These are phyloP conservation scores for Homolaphlyctis polyrhiza DNA, from an alignment of 371 early-diverging fungal genomes.

Conservation along the genomic window DNA sequence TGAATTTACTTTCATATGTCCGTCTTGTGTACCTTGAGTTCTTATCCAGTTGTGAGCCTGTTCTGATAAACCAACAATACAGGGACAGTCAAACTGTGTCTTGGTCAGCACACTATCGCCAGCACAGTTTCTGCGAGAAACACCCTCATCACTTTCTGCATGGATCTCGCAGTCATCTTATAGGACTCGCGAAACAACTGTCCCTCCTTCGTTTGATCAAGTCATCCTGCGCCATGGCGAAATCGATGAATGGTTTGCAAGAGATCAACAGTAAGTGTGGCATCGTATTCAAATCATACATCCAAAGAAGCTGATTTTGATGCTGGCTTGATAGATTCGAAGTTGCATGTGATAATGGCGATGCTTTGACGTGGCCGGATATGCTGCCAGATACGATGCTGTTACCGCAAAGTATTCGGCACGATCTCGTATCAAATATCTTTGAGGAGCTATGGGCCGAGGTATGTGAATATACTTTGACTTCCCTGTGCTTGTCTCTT, in stretches of 20 bases:
- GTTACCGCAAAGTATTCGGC: neutral
- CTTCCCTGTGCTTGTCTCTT: no score
- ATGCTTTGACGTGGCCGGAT: neutral
- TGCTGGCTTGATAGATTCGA: neutral
- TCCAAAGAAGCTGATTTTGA: neutral
- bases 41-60: no score
- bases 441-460: constrained; percentile 6
- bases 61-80: no score
- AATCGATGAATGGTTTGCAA: constrained; percentile 1
- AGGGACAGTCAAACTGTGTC: neutral
- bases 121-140: neutral
- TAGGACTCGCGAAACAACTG: no score
- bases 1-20: neutral
- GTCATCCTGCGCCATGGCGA: neutral
- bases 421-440: neutral
- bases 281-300: neutral
- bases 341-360: neutral
- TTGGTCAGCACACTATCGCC: neutral
- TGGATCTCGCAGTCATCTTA: no score
- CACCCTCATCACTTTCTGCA: neutral
- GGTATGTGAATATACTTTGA: neutral
- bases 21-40: neutral
- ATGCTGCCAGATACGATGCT: no score
- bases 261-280: neutral
- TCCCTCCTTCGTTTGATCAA: neutral